Conservation (phyloP, 192 early-diverging fungal genomes). For the Podila epigama region DNA sequence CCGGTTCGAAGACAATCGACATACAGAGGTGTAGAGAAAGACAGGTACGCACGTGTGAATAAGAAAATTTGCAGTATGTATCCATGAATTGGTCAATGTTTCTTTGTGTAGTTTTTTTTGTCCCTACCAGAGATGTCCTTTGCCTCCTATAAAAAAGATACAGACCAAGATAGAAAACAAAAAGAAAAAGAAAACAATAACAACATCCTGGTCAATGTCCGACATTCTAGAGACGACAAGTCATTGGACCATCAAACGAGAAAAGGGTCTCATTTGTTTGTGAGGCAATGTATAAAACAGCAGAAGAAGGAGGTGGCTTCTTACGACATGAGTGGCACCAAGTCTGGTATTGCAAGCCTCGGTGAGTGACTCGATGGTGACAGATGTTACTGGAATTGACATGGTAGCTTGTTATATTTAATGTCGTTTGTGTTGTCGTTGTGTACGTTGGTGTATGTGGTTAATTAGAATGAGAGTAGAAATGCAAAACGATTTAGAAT, state of each 20-base stretch:
- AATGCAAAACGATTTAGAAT: not conserved
- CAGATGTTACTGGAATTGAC: conserved; percentile 31
- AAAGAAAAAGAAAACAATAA: not conserved
- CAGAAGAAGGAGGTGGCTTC: not conserved
- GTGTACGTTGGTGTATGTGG: not conserved
- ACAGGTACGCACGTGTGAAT: no score
- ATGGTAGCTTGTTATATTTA: not conserved
- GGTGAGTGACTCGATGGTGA: conserved; percentile 46
- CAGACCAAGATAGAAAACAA: not conserved
- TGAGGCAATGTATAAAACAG: not conserved
- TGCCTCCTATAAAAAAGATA: conserved; percentile 19
- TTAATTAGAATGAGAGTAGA: not conserved
- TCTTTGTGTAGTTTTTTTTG: no score
- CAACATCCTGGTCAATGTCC: not conserved
- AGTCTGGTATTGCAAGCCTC: conserved; percentile 31
- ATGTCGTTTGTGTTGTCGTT: not conserved
- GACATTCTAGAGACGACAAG: not conserved
- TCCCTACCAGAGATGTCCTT: conserved; percentile 49
- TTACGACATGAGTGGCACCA: conserved; percentile 44
- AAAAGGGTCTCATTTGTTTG: no score
- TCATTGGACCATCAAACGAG: not conserved
- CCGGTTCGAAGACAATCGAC: no score
- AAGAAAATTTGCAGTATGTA: not conserved
- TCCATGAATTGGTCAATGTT: not conserved
- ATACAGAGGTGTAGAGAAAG: not conserved